These are phyloP conservation scores for Wickerhamomyces canadensis DNA, from an alignment of 805 yeast species.

Conservation along the genomic window DNA sequence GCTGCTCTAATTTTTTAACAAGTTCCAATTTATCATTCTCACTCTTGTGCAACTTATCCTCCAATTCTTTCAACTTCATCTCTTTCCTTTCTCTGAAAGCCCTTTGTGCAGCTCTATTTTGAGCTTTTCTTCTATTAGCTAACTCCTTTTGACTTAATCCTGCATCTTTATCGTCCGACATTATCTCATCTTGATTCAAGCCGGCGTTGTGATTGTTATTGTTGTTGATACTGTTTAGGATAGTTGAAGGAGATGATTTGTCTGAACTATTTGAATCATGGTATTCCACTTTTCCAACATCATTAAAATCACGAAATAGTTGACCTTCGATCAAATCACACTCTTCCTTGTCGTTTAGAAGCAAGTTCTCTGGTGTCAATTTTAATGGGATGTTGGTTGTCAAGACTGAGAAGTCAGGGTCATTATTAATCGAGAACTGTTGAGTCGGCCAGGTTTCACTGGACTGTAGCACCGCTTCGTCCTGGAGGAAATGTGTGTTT, in stretches of 20 bases:
- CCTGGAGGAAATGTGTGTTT: too few species aligned
- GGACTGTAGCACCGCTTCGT: too few species aligned
- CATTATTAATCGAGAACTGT: background rate
- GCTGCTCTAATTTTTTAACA: slow-evolving; percentile 40
- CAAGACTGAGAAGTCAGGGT: slow-evolving; percentile 1
- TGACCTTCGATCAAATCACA: slow-evolving; percentile 16
- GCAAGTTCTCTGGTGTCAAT: slow-evolving; percentile 10
- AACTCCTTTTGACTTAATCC: slow-evolving; percentile 31
- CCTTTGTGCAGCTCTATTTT: slow-evolving; percentile 81
- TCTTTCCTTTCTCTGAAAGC: slow-evolving; percentile 84
- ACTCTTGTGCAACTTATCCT: slow-evolving; percentile 48
- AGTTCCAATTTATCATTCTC: slow-evolving; percentile 49
- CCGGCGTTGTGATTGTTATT: too few species aligned
- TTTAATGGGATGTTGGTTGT: slow-evolving; percentile 2
- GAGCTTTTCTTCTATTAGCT: slow-evolving; percentile 61
- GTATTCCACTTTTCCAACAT: slow-evolving; percentile 7
- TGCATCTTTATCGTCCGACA: background rate
- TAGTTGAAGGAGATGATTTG: slow-evolving; percentile 16
- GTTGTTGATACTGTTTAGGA: too few species aligned
- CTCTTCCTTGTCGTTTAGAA: slow-evolving; percentile 13
- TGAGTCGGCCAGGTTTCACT: background rate
- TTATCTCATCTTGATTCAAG: slow-evolving; percentile 7
- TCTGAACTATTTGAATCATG: slow-evolving; percentile 12
- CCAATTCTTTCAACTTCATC: slow-evolving; percentile 61
- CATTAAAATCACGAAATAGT: slow-evolving; percentile 5